Percentiles rank a stretch among this genome's conserved stretches.
Evolutionary conservation across 2,329 filamentous ascomycete genomes (phyloP).

Genomic region (Phyllosticta citrichinensis): DNA sequence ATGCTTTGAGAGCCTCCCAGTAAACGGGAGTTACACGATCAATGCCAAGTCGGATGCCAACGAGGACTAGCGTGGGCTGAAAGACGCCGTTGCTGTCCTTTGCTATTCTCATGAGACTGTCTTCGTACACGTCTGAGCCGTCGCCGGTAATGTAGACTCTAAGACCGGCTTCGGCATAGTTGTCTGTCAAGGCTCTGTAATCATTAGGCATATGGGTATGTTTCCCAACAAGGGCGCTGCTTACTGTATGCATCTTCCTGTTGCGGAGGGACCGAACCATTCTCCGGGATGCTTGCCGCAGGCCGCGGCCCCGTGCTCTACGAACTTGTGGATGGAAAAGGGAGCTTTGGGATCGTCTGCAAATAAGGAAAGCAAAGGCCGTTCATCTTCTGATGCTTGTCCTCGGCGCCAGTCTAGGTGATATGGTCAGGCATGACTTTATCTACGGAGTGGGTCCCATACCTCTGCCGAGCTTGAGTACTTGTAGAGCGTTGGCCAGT

Average conservation of each 20-base stretch:
- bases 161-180: constrained; percentile 51
- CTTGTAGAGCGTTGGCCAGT: constrained; percentile 71
- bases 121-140: constrained; percentile 85
- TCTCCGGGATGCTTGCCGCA: constrained; percentile 94
- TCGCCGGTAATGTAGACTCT: constrained; percentile 85
- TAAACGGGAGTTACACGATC: constrained; percentile 92
- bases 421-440: neutral
- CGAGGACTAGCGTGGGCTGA: constrained; percentile 75
- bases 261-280: constrained; percentile 98
- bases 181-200: constrained; percentile 61
- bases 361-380: constrained; percentile 66
- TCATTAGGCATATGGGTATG: constrained; percentile 4
- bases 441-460: constrained; percentile 14
- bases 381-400: constrained; percentile 49
- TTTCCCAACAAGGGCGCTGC: constrained; percentile 22
- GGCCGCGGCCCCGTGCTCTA: constrained; percentile 71
- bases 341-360: constrained; percentile 78
- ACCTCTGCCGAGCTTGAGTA: constrained; percentile 71
- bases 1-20: constrained; percentile 80
- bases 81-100: constrained; percentile 57
- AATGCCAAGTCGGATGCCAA: constrained; percentile 82
- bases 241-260: constrained; percentile 86
- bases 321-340: constrained; percentile 93
- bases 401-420: constrained; percentile 63
- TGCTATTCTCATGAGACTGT: constrained; percentile 71